Base-by-base conservation (phyloP, 1,284 basidiomycete genomes). In the Cutaneotrichosporon sp. region DNA sequence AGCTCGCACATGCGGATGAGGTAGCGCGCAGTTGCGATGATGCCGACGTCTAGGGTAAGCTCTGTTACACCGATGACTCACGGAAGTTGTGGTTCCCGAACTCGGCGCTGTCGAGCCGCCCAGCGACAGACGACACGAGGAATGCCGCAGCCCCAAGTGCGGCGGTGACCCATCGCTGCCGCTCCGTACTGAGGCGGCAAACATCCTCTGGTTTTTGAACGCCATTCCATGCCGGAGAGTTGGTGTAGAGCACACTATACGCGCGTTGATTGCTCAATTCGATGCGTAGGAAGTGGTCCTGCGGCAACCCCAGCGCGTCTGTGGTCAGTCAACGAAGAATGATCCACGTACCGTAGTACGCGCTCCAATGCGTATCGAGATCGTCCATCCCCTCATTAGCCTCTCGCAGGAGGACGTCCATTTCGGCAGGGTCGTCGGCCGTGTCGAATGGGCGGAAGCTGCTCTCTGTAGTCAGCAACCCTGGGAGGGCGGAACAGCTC, bases 251-350 rank as follows among this genome's bases (percentile, higher is more conserved):
- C 59, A 67, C 61, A 8, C 58, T 49, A 31, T 65, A 67, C 5
- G 66, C 63, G 18, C 56, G 52, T 42, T 65, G 66, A 52, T 67
- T 61, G 30, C 57, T 61, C 16, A 64, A 52, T 55, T 73, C 72
- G 13, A 71, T 65, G 18, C 66, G 62, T 38, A 73, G 56, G 47
- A 73, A 63, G 50, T 73, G 61, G 32, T 71, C 70, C 5, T 49
- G 32, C 1, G 62, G 50, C 21, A 66, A 46, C 21, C 60, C 56
- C 14, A 58, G n/a, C 18, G 40, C 18, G 13, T 60, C 55, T 56
- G 13, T 2, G 16, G 22, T 55, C 53, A 55, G 34, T 34, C 16
- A 26, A 11, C 10, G 47, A 9, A 9, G 16, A 31, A 31, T 36
- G 38, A 32, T 32, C 14, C 18, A 13, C 36, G 36, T 36, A 66